Evolutionary conservation across 345 rosid species (phyloP), one percentile per base, ranked within the genome.

Genomic region (Turnera subulata): DNA sequence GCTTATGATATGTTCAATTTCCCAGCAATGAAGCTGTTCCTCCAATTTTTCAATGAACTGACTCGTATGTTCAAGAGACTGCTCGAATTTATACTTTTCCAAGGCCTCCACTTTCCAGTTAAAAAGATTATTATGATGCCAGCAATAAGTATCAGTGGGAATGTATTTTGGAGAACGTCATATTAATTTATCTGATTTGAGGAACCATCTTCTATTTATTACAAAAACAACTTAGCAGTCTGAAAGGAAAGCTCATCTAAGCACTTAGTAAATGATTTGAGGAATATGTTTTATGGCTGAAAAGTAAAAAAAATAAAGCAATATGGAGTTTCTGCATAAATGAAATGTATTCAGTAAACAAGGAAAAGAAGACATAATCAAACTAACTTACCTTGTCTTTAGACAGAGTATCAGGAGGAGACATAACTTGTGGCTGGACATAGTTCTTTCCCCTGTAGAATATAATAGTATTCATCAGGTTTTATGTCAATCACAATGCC

Each of bases 11-110:
- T 63, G 81, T 89, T 62, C n/a, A n/a, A n/a, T n/a, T n/a, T n/a
- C n/a, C n/a, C n/a, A n/a, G n/a, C n/a, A n/a, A n/a, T 88, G 80
- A 35, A 88, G 86, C 74, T 91, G 95, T 61, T 79, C 78, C 81
- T 91, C 96, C 79, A 91, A 58, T 82, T 81, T 91, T 61, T 88
- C 97, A 53, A 91, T 84, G 74, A 88, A 91, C 66, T 81, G 83
- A 69, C 98, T 86, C 21, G 92, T 88, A 73, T 91, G 98, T 75
- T 86, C 96, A 38, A 91, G 92, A 16, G 98, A 91, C 66, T 91
- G 98, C 75, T 75, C 77, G 52, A 65, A 86, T 72, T 56, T 77
- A 63, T 82, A 88, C 72, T 86, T 91, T 66, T 91, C 95, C 81
- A 88, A 60, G 20, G 96, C 98, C 96, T 88, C 74, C 53, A 62